phyloP scores from a whole-genome alignment of 2,329 filamentous ascomycete species.

The Clonostachys rhizophaga region DNA sequence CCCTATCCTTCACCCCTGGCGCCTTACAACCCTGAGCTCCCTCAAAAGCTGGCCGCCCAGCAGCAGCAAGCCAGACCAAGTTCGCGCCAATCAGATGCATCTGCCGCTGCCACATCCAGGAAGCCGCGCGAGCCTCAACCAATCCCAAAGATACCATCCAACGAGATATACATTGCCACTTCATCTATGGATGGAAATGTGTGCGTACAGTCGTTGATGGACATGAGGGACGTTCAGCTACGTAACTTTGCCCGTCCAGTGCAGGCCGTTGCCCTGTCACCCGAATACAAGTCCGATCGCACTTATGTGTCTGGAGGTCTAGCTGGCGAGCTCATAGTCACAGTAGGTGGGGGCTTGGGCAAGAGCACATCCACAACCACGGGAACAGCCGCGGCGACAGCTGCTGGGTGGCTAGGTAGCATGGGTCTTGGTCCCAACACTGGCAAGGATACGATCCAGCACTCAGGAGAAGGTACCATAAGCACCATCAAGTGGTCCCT shows the following conservation, averaged over 20 bases:
- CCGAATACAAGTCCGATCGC: slow-evolving; percentile 85
- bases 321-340: slow-evolving; percentile 83
- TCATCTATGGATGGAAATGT: slow-evolving; percentile 96
- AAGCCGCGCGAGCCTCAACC: slow-evolving; percentile 44
- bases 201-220: slow-evolving; percentile 81
- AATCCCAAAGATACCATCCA: slow-evolving; percentile 73
- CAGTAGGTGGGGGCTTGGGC: slow-evolving; percentile 73
- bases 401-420: slow-evolving; percentile 86
- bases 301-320: slow-evolving; percentile 88
- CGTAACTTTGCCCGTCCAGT: slow-evolving; percentile 93
- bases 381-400: slow-evolving; percentile 73
- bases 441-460: slow-evolving; percentile 81
- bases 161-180: slow-evolving; percentile 89
- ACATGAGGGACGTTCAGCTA: slow-evolving; percentile 83
- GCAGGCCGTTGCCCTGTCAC: slow-evolving; percentile 88
- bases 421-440: slow-evolving; percentile 75
- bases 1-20: slow-evolving; percentile 62
- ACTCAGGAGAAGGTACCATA: slow-evolving; percentile 88
- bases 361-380: slow-evolving; percentile 85
- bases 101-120: slow-evolving; percentile 47
- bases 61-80: slow-evolving; percentile 21
- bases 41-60: slow-evolving; percentile 26
- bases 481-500: slow-evolving; percentile 92
- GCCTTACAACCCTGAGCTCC: slow-evolving; percentile 22
- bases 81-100: slow-evolving; percentile 24